Evolutionary conservation across 2,329 filamentous ascomycete genomes (phyloP).

Genomic region (Elsinoe australis): DNA sequence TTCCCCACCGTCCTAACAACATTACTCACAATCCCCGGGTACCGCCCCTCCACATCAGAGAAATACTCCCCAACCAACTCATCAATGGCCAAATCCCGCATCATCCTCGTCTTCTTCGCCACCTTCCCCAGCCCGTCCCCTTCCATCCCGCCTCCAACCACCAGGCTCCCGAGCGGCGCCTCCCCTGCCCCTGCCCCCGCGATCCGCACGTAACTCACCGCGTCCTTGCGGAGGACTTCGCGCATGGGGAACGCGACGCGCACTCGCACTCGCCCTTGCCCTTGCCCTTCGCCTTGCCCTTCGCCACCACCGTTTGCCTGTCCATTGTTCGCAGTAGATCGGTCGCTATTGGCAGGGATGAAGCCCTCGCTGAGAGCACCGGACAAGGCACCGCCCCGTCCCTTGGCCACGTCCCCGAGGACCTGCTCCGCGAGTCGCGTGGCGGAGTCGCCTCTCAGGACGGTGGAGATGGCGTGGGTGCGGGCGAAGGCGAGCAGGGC

Average conservation of each 20-base stretch:
- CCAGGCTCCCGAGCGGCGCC: too few relatives aligned
- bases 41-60: constrained; percentile 72
- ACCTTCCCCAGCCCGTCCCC: constrained; percentile 27
- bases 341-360: constrained; percentile 30
- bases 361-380: constrained; percentile 72
- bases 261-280: background rate
- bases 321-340: background rate
- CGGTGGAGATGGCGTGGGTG: constrained; percentile 53
- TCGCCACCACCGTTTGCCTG: background rate
- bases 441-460: constrained; percentile 80
- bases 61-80: constrained; percentile 88
- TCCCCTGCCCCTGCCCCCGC: constrained; percentile 40
- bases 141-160: background rate
- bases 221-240: constrained; percentile 76
- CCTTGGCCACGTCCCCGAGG: constrained; percentile 82
- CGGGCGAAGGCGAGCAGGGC: constrained; percentile 61
- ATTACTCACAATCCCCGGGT: constrained; percentile 87
- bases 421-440: constrained; percentile 80
- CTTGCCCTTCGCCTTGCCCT: background rate
- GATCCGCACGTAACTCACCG: constrained; percentile 56
- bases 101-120: constrained; percentile 16
- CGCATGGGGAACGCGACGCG: constrained; percentile 59
- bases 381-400: constrained; percentile 73
- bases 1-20: constrained; percentile 89
- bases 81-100: constrained; percentile 59